Base-by-base conservation (phyloP, 2,329 filamentous ascomycete species). In the Cyclaneusma minus region DNA sequence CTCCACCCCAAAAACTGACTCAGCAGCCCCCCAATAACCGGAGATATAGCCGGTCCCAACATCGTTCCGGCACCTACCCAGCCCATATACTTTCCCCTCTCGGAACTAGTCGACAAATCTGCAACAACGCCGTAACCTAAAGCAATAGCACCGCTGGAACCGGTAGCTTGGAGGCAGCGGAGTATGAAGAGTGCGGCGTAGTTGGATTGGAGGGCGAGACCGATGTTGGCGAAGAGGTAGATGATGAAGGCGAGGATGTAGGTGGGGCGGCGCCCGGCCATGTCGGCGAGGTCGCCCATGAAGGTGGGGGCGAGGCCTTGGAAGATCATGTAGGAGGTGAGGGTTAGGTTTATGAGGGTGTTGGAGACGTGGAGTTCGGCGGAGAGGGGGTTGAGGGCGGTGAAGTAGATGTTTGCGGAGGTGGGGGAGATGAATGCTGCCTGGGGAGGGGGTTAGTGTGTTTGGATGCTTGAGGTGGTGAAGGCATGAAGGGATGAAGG, bases 41-140 rank as follows among this genome's bases (percentile, higher is more conserved):
- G 63, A 0, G 57, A 60, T 6, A 66, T 32, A 0, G 58, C 55
- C 5, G 58, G 59, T 0, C 53, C 58, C 12, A 62, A 43, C 10
- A 31, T 19, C 18, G 17, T 18, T n/a, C n/a, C 16, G 27, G 22
- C 11, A 29, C 17, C 26, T n/a, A 72, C 66, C 32, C 72, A 63
- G 26, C 68, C 77, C 54, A 85, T 74, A 42, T 79, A 85, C 29
- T 62, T 66, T 3, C 80, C 81, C 38, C 81, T 58, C 45, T 87
- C 76, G 0, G 66, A 61, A 23, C 64, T 70, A 0, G 74, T 69
- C 0, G 72, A 62, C 4, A 84, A 61, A 39, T 89, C 81, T 1
- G 75, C 72, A 9, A 85, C 65, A 2, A 83, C 68, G 2, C 71
- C 80, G 33, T 65, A 76, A 0, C 68, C 69, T 1, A 89, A 55